phyloP scores from a whole-genome alignment of 2,329 filamentous ascomycete genomes.

The Talaromyces sp. region DNA sequence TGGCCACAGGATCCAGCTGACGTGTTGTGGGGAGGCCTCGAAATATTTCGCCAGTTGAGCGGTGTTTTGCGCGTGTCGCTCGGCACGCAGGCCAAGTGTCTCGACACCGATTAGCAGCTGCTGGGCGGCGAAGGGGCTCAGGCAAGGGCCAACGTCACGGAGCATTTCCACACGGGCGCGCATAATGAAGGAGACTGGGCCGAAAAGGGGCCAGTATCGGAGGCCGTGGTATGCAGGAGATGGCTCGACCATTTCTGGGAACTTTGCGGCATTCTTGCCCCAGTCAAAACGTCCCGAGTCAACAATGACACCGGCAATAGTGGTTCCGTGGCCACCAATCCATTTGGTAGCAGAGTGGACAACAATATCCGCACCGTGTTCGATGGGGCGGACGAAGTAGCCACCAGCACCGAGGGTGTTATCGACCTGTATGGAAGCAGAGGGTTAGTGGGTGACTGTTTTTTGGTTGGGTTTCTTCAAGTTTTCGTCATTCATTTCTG shows the following conservation, averaged over 20 bases:
- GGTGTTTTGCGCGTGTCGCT: conserved; percentile 85
- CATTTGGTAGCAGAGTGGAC: conserved; percentile 95
- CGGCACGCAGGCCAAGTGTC: conserved; percentile 82
- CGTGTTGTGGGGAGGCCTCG: conserved; percentile 71
- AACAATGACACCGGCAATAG: conserved; percentile 81
- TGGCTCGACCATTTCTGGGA: conserved; percentile 88
- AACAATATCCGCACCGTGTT: conserved; percentile 89
- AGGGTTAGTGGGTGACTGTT: too few relatives aligned
- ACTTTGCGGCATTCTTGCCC: conserved; percentile 79
- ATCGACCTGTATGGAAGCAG: conserved; percentile 63
- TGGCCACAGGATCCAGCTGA: conserved; percentile 92
- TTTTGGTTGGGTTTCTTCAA: too few relatives aligned
- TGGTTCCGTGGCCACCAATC: conserved; percentile 95
- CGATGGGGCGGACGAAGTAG: conserved; percentile 82
- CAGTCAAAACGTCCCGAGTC: conserved; percentile 94
- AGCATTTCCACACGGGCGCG: conserved; percentile 86
- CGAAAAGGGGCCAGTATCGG: conserved; percentile 86
- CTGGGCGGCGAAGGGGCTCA: conserved; percentile 92
- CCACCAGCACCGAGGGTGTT: conserved; percentile 96
- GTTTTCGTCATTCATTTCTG: too few relatives aligned
- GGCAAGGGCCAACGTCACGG: conserved; percentile 77
- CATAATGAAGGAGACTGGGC: conserved; percentile 80
- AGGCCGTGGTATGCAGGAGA: conserved; percentile 61
- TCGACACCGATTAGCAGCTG: conserved; percentile 87
- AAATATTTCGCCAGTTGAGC: conserved; percentile 79